Conservation (phyloP, 306 rosid genomes). For the Canavalia gladiata region DNA sequence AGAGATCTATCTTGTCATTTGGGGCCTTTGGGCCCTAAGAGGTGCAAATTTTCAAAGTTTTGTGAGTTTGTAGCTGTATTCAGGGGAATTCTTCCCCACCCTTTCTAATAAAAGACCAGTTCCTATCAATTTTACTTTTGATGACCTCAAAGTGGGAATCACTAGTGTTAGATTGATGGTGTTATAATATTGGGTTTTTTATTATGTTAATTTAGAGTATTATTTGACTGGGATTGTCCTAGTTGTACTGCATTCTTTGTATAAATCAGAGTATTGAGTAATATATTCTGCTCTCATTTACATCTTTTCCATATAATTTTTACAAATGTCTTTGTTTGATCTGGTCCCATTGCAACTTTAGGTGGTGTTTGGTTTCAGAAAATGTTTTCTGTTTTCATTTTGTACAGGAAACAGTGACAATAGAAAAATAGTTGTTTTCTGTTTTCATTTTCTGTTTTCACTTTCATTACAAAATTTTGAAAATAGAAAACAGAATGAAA, state of each 20-base stretch:
- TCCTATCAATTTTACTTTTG: neutral
- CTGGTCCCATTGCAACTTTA: neutral
- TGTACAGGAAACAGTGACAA: no score
- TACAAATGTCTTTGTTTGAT: conserved; percentile 6
- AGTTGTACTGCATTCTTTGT: neutral
- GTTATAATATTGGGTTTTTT: neutral
- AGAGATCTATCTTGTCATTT: no score
- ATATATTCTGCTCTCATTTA: neutral
- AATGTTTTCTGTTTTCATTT: no score
- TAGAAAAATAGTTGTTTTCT: no score
- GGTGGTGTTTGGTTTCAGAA: neutral
- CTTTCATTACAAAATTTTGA: no score
- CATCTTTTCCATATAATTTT: neutral
- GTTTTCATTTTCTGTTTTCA: no score
- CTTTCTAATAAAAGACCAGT: no score
- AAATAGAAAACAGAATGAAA: no score
- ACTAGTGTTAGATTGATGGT: neutral
- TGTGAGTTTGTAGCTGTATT: no score
- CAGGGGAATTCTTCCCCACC: no score
- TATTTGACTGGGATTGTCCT: neutral
- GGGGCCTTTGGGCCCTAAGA: no score
- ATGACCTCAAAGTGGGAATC: neutral
- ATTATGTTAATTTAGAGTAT: neutral
- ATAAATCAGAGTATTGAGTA: conserved; percentile 2
- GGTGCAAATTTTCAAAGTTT: no score